Evolutionary conservation across 2,329 filamentous ascomycete species (phyloP), one percentile per base, ranked within the genome.

Genomic region (Plenodomus biglobosus): DNA sequence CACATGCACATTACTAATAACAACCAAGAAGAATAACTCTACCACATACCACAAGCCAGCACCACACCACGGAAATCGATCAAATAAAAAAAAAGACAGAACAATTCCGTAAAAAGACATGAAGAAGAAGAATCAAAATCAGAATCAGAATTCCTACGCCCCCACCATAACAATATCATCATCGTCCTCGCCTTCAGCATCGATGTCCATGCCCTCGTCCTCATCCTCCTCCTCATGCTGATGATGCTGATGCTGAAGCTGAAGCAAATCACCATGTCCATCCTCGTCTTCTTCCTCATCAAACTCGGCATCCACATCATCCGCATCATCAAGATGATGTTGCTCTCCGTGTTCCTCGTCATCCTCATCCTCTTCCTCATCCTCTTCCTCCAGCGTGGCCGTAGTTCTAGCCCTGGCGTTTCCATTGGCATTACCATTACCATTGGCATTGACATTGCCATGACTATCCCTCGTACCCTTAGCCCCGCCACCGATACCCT

Each of bases 381-480:
- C 59, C 1, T 46, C 62, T 10, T 64, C 61, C 30, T 64, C 66
- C 7, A 32, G 2, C 3, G 27, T 32, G 6, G 15, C 27, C 27
- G 27, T 32, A 3, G 11, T 15, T 15, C 61, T 62, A 20, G 61
- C 65, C 16, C 55, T 61, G 8, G 58, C 64, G 3, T 20, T 66
- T n/a, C n/a, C n/a, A n/a, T n/a, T n/a, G n/a, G n/a, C n/a, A n/a
- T n/a, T n/a, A n/a, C n/a, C n/a, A n/a, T n/a, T n/a, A n/a, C n/a
- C n/a, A n/a, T n/a, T n/a, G n/a, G n/a, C n/a, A n/a, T n/a, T n/a
- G n/a, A n/a, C n/a, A n/a, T n/a, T n/a, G n/a, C n/a, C n/a, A n/a
- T n/a, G n/a, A n/a, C n/a, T n/a, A n/a, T n/a, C n/a, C 65, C 2
- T 50, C 30, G 57, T 65, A 3, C 57, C 64, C 35, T 71, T 71